Evolutionary conservation across 1,284 basidiomycete genomes (phyloP).

Genomic region (Ustanciosporium gigantosporum): DNA sequence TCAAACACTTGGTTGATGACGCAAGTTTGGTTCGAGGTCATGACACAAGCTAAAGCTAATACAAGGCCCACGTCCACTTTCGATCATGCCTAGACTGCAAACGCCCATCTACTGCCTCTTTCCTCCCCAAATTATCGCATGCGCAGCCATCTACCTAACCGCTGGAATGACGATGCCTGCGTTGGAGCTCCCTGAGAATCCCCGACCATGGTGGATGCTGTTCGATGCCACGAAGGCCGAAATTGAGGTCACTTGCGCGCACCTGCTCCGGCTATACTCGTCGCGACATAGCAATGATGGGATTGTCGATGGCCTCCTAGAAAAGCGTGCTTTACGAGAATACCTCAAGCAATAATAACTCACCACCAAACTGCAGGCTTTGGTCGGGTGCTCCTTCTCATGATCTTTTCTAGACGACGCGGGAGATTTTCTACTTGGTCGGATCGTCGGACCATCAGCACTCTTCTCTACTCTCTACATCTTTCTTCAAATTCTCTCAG

Average conservation of each 20-base stretch:
- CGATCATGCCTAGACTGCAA: conserved; percentile 70
- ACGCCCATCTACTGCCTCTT: conserved; percentile 87
- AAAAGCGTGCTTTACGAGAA: conserved; percentile 9
- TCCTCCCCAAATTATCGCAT: conserved; percentile 82
- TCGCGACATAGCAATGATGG: conserved; percentile 1
- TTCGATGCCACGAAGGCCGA: conserved; percentile 59
- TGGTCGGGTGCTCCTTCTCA: no score
- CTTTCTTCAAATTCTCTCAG: no score
- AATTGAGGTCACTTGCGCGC: conserved; percentile 35
- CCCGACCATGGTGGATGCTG: conserved; percentile 62
- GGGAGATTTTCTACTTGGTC: no score
- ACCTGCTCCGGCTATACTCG: conserved; percentile 49
- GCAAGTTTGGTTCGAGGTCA: background rate
- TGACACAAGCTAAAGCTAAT: background rate
- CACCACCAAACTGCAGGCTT: no score
- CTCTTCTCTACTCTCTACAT: no score
- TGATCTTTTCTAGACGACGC: no score
- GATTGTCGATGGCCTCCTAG: conserved; percentile 6
- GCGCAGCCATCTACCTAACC: conserved; percentile 65
- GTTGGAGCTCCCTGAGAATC: conserved; percentile 55
- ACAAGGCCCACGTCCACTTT: no score
- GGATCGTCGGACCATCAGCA: no score
- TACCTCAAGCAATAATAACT: conserved; percentile 7
- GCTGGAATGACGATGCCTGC: conserved; percentile 24
- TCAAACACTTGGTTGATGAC: no score